A percentile compares a stretch with the other conserved stretches of the same genome.
These are phyloP conservation scores for Mercurialis annua DNA, from an alignment of 345 rosid genomes.

Conservation along the genomic window DNA sequence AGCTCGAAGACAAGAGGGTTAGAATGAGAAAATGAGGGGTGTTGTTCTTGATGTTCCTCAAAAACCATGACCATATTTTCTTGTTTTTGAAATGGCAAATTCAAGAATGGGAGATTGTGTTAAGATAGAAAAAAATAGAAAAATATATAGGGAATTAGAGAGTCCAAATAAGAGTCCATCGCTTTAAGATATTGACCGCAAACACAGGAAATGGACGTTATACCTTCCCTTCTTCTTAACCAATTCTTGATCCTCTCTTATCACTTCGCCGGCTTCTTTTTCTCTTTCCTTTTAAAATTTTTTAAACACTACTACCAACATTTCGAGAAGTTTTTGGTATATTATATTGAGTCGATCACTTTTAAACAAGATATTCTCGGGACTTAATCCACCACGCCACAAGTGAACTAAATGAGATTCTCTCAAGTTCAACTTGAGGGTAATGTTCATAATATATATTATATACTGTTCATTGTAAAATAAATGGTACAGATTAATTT, in stretches of 20 bases:
- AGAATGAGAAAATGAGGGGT: constrained; percentile 34
- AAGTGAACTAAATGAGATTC: too few relatives aligned
- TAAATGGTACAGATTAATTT: too few relatives aligned
- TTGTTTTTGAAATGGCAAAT: neutral
- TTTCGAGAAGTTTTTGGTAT: too few relatives aligned
- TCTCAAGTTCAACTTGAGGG: too few relatives aligned
- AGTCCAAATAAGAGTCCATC: constrained; percentile 34
- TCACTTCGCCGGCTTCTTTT: constrained; percentile 38
- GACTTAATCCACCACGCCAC: too few relatives aligned
- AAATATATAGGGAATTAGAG: neutral
- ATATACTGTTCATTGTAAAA: too few relatives aligned
- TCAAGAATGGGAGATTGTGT: neutral
- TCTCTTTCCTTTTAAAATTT: constrained; percentile 20
- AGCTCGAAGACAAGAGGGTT: constrained; percentile 71
- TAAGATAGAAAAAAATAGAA: neutral
- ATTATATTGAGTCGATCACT: too few relatives aligned
- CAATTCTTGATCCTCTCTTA: constrained; percentile 39
- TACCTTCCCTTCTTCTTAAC: constrained; percentile 58
- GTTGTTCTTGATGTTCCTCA: constrained; percentile 31
- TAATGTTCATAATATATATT: too few relatives aligned
- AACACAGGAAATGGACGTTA: constrained; percentile 29
- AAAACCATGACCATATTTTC: constrained; percentile 36
- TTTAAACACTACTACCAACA: too few relatives aligned
- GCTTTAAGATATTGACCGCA: constrained; percentile 59
- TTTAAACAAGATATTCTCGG: too few relatives aligned